Evolutionary conservation across 2,329 filamentous ascomycete species (phyloP), one percentile per base, ranked within the genome.

Genomic region (Fusarium sp.): DNA sequence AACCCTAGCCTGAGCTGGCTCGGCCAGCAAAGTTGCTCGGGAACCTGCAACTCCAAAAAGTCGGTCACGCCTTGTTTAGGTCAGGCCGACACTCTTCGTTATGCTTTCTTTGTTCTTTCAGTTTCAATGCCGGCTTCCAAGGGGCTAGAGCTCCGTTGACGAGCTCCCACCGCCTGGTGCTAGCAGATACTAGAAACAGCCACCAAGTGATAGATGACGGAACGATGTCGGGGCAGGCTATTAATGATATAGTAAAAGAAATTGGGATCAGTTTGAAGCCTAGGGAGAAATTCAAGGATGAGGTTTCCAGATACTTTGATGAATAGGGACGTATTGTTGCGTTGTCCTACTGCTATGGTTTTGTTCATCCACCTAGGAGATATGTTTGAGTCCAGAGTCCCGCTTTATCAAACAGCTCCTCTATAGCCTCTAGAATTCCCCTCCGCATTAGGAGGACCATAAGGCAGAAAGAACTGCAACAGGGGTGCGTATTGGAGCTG

Each of bases 191-290:
- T 69, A 72, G 60, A 54, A 56, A 62, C 67, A 77, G 76, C 76
- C 75, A 78, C 76, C 56, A 76, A 76, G 64, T 78, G 76, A 78
- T 68, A 78, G 71, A 75, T 78, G 75, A 78, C 75, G 38, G 70
- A 53, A 69, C 73, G 54, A 58, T 35, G 56, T 60, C 44, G 65
- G 53, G 65, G 26, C 57, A 66, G 68, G 54, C 44, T 51, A 64
- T 53, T 48, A 36, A 48, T 36, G 57, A 51, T 44, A 54, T 47
- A 51, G 39, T 53, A 24, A 62, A 53, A 63, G 48, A 68, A 31
- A 56, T 53, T 58, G 59, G 59, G 60, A 60, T 71, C 69, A 67
- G 58, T 24, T 63, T 61, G 54, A 59, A 71, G 61, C 54, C 61
- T 72, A 69, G 61, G 53, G 38, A 24, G 54, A 59, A 55, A 57